Base-by-base conservation (phyloP, 352 stramenopile genomes). In the Phytophthora macrochlamydospora region DNA sequence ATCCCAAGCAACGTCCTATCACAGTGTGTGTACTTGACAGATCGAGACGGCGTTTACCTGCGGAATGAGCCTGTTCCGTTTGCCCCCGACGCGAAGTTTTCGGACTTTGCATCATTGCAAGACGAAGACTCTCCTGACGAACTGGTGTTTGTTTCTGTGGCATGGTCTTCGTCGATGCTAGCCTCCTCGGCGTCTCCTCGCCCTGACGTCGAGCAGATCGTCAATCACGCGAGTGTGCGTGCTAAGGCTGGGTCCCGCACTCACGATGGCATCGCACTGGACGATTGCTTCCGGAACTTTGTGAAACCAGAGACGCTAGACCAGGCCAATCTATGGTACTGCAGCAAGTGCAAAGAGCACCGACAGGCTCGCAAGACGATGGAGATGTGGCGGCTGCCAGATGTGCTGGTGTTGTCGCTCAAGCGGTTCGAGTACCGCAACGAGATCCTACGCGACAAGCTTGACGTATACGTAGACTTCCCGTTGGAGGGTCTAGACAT, bases 361-460 rank as follows among this genome's bases (percentile, higher is more conserved):
- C 75, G 77, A 14, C 87, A 92, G 66, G 86, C 87, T 48, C 69
- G 76, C 31, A 94, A 94, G 60, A 91, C 76, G 0, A 92, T 95
- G 79, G 81, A 93, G 49, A 89, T 92, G 56, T 94, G 85, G 78
- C 81, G 83, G 38, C 60, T 92, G 29, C 90, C 90, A 6, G 81
- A 94, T 37, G 76, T 97, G 29, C 75, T 97, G 12, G 85, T 97
- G 40, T 59, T 97, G 18, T 92, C 86, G 38, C 82, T 97, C 56
- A 97, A 97, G 77, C 76, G 90, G 12, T 97, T 97, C 53, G 88
- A 97, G 66, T 95, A 96, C 49, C 84, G 85, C 38, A 94, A 92
- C 51, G 79, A 91, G 42, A 76, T 93, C 33, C 59, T 94, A 48
- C 83, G 87, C 12, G 84, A 96, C 59, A 96, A 96, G 66, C 69